Base-by-base conservation (phyloP, 257 asterid species). In the Solanum neorickii region DNA sequence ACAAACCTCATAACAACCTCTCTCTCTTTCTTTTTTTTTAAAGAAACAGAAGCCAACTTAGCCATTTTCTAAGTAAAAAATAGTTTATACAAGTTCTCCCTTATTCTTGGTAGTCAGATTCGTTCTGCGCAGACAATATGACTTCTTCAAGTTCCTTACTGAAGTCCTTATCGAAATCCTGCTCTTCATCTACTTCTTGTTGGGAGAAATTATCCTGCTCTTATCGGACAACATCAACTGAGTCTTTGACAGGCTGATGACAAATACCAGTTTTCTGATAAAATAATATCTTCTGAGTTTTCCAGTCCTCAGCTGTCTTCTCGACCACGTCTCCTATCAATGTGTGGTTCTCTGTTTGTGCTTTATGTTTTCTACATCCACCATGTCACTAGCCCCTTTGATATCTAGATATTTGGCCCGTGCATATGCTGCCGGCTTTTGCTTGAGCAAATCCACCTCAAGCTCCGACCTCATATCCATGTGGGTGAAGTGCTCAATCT, bases 401-500 rank as follows among this genome's bases (percentile, higher is more conserved):
- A 96, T 90, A 69, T 94, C 95, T 37, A 89, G 91, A 86, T 93
- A 93, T 93, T 97, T 97, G 87, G 98, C 96, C 69, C 87, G 88
- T 83, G 96, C 98, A 92, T 97, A 95, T 44, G 94, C 95, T 9
- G 92, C 87, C 44, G 97, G 93, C 47, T 87, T 90, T 89, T 90
- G 88, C 92, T 94, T 47, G 97, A 97, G 89, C 88, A 85, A 62
- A 89, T 92, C 96, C 78, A 92, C 94, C 62, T 93, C 97, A 89
- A 97, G 94, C 82, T 97, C 99, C 89, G 1, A 21, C 82, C 93
- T 92, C 96, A 94, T 85, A 91, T 94, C 96, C 96, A 93, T 84
- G 92, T 93, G 95, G 93, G 95, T 93, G 91, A 95, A 93, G 87
- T 93, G 91, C 89, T 93, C 93, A 33, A 95, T 91, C 76, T 87